Evolutionary conservation across 768 basidiomycete genomes (phyloP), one percentile per base, ranked within the genome.

Genomic region (Boletellus sp.): DNA sequence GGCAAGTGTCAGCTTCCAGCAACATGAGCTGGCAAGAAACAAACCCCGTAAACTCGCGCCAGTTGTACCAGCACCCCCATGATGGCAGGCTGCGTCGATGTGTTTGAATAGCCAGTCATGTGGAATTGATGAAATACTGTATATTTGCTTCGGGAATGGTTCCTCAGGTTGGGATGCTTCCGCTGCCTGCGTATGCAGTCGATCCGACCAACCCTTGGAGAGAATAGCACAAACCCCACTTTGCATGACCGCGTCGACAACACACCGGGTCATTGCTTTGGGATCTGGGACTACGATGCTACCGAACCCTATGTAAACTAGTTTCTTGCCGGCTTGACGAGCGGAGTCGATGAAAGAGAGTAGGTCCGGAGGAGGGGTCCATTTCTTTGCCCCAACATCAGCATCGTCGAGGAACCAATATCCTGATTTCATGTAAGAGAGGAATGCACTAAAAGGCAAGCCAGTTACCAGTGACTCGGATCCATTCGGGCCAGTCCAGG

Each of bases 401-500:
- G 94, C 90, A 54, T 92, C 90, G 45, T 95, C 83, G 40, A 99
- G 78, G 79, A 93, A 94, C 95, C 95, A 99, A 67, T 96, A 98
- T 9, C 95, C 95, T 90, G 43, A 9, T 17, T 35, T 19, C 19
- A 26, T 5, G 13, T 63, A 31, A 55, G 55, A 56, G 48, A 36
- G 38, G 46, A 13, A 22, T 42, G 17, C 11, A 38, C 35, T 23
- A 15, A 23, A 15, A 48, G 16, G 16, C 23, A 67, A 46, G 42
- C 15, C 40, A 45, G 63, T 50, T 58, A 88, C 90, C 91, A 53
- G 93, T 93, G 1, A 94, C 81, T 36, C 90, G 86, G 55, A 98
- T 97, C 93, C 94, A 97, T 68, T 99, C 95, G 4, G 94, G 92
- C 96, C 96, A 99, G 67, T 99, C 95, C 48, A 98, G 71, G 3